phyloP scores from a whole-genome alignment of 805 yeast genomes.

The Candida adriatica region DNA sequence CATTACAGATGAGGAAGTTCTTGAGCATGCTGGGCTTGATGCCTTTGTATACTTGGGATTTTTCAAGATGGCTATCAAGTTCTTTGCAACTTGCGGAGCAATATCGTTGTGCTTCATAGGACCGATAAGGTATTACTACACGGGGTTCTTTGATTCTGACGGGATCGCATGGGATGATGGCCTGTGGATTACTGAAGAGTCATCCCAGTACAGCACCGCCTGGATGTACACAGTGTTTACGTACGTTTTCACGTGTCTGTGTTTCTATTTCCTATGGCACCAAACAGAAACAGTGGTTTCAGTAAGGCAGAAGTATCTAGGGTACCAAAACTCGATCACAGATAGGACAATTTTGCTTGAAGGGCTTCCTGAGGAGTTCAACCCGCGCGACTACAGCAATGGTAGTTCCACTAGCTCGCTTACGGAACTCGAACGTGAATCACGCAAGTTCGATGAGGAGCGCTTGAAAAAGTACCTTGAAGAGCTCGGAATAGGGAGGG shows the following conservation, averaged over 20 bases:
- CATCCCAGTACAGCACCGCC: constrained; percentile 46
- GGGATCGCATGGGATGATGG: constrained; percentile 29
- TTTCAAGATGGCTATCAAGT: constrained; percentile 80
- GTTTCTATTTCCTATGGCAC: constrained; percentile 53
- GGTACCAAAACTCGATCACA: constrained; percentile 81
- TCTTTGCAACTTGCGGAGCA: constrained; percentile 56
- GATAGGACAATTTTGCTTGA: constrained; percentile 84
- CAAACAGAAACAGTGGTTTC: constrained; percentile 70
- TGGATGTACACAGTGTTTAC: constrained; percentile 90
- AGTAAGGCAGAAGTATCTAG: constrained; percentile 76
- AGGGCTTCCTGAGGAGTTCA: constrained; percentile 78
- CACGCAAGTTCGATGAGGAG: constrained; percentile 39
- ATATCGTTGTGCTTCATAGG: constrained; percentile 74
- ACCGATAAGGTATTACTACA: constrained; percentile 77
- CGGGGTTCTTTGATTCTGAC: constrained; percentile 71
- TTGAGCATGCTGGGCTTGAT: constrained; percentile 89
- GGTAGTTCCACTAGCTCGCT: constrained; percentile 9
- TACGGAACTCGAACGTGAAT: constrained; percentile 1
- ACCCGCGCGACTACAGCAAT: constrained; percentile 29
- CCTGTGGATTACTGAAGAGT: constrained; percentile 7
- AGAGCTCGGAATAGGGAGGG: constrained; percentile 72
- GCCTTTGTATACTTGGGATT: constrained; percentile 89
- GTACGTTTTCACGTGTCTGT: constrained; percentile 70
- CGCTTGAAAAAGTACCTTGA: constrained; percentile 71
- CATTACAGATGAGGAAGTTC: constrained; percentile 70